phyloP scores from a whole-genome alignment of 2,329 filamentous ascomycete genomes.

The Penicillium sp. region DNA sequence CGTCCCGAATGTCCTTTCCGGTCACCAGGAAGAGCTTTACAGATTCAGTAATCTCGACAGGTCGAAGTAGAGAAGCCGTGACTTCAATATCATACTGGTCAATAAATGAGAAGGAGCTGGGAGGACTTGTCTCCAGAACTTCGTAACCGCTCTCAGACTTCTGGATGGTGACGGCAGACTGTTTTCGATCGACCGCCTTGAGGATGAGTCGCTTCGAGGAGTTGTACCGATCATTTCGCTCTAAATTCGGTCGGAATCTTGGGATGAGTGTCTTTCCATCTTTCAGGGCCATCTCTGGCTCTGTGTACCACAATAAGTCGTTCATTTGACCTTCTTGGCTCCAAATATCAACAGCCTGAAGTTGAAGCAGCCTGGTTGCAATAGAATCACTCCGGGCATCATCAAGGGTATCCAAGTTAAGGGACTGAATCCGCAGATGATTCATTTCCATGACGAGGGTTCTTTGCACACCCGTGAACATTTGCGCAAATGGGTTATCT shows the following conservation, averaged over 20 bases:
- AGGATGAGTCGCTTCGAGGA: constrained; percentile 20
- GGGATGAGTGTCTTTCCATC: constrained; percentile 28
- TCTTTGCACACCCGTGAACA: constrained; percentile 23
- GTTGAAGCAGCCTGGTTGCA: constrained; percentile 15
- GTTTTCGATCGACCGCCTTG: constrained; percentile 8
- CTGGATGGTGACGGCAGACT: constrained; percentile 4
- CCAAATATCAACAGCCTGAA: constrained; percentile 17
- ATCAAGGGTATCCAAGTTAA: constrained; percentile 13
- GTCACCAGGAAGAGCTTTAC: constrained; percentile 14
- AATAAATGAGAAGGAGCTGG: neutral
- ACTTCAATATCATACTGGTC: constrained; percentile 10
- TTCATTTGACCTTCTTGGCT: constrained; percentile 9
- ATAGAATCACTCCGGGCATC: constrained; percentile 5
- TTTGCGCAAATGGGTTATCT: constrained; percentile 20
- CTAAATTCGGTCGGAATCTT: constrained; percentile 20
- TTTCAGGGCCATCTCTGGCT: constrained; percentile 28
- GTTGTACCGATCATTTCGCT: constrained; percentile 25
- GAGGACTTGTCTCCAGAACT: constrained; percentile 4
- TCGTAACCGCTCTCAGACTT: constrained; percentile 8
- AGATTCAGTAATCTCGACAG: constrained; percentile 6
- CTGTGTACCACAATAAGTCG: constrained; percentile 28
- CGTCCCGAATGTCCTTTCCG: constrained; percentile 4
- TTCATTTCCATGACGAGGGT: constrained; percentile 22
- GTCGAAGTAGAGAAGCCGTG: constrained; percentile 12
- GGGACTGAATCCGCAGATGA: constrained; percentile 19